Evolutionary conservation across 345 rosid genomes (phyloP).

Genomic region (Orychophragmus violaceus): DNA sequence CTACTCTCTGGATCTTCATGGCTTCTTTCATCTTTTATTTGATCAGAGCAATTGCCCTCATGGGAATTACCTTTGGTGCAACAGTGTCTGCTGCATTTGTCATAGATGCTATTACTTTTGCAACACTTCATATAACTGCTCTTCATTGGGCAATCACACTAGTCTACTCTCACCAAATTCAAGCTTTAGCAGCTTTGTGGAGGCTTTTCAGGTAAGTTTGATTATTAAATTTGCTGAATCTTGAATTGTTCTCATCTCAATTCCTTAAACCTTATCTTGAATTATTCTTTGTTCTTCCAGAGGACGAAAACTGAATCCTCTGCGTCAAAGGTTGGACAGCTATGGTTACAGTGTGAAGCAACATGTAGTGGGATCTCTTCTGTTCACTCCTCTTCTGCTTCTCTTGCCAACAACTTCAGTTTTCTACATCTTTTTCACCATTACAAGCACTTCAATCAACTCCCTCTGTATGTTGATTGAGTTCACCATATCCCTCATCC

Average conservation of each 20-base stretch:
- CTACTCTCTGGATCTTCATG: conserved; percentile 64
- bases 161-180: conserved; percentile 66
- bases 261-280: conserved; percentile 27
- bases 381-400: conserved; percentile 71
- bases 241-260: neutral
- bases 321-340: conserved; percentile 84
- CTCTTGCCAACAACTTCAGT: conserved; percentile 82
- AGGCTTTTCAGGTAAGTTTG: conserved; percentile 70
- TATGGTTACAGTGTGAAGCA: conserved; percentile 85
- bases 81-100: conserved; percentile 65
- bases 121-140: conserved; percentile 57
- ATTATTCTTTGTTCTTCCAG: conserved; percentile 37
- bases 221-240: neutral
- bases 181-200: conserved; percentile 84
- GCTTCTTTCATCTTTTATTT: conserved; percentile 48
- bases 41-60: conserved; percentile 51
- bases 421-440: conserved; percentile 85
- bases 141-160: conserved; percentile 66
- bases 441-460: conserved; percentile 52
- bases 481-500: conserved; percentile 61
- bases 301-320: conserved; percentile 93
- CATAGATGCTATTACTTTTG: conserved; percentile 50
- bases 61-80: conserved; percentile 65
- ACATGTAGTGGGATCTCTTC: conserved; percentile 77
- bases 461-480: conserved; percentile 54